A percentile compares a stretch with the other conserved stretches of the same genome.
Evolutionary conservation across 768 basidiomycete species (phyloP).

Genomic region (Termitomyces sp.): DNA sequence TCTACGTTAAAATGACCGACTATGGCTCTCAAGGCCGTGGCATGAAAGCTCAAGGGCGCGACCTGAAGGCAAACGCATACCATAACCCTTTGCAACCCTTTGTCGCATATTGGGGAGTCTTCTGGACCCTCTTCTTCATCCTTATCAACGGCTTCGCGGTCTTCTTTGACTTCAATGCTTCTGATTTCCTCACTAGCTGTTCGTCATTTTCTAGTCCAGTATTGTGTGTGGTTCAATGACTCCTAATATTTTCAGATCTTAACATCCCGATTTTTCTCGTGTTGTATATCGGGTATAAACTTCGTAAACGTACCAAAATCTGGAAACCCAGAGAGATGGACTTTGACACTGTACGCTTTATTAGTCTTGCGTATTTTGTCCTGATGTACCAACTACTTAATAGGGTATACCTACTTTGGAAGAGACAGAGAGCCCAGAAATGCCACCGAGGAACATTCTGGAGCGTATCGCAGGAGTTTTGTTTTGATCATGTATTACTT

Average conservation of each 20-base stretch:
- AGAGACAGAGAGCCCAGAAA: conserved; percentile 57
- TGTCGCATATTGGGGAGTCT: conserved; percentile 63
- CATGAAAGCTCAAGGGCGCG: conserved; percentile 58
- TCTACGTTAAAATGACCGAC: neutral
- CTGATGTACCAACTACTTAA: neutral
- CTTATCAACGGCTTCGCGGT: conserved; percentile 48
- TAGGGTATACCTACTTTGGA: conserved; percentile 65
- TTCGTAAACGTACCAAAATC: conserved; percentile 32
- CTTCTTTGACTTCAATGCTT: conserved; percentile 58
- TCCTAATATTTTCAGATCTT: conserved; percentile 25
- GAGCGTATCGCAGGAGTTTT: conserved; percentile 46
- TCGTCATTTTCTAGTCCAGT: conserved; percentile 6
- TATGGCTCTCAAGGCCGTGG: conserved; percentile 43
- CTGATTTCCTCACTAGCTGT: conserved; percentile 14
- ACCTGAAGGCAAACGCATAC: conserved; percentile 60
- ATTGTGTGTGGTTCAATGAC: neutral
- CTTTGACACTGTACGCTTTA: conserved; percentile 54
- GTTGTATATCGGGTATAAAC: conserved; percentile 42
- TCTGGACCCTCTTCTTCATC: conserved; percentile 52
- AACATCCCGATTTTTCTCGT: conserved; percentile 42
- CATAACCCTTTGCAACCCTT: conserved; percentile 59
- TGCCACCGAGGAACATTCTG: conserved; percentile 42
- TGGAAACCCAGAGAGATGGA: conserved; percentile 67
- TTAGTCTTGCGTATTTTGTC: no score
- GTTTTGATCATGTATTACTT: conserved; percentile 35